Evolutionary conservation across 2,329 filamentous ascomycete genomes (phyloP).

Genomic region (Pseudodiploospora longispora): DNA sequence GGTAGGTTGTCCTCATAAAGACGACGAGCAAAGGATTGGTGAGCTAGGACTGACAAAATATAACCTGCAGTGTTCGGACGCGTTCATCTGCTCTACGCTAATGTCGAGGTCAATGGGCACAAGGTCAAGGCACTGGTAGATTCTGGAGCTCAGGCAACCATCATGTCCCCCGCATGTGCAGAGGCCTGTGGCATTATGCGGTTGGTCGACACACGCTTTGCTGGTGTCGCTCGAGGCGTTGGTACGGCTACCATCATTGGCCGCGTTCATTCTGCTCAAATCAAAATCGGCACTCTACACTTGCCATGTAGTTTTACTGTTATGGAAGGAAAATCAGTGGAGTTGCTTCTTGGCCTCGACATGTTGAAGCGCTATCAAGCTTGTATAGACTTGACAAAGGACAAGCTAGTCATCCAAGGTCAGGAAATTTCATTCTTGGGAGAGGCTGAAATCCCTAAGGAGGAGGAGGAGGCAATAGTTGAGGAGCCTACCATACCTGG

Average conservation of each 20-base stretch:
- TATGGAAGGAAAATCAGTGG: constrained; percentile 97
- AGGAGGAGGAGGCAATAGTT: constrained; percentile 63
- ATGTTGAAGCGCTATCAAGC: constrained; percentile 97
- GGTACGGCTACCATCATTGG: constrained; percentile 92
- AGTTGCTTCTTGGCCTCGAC: constrained; percentile 84
- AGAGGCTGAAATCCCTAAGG: constrained; percentile 89
- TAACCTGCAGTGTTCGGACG: constrained; percentile 68
- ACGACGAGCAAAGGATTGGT: constrained; percentile 2
- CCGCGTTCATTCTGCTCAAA: constrained; percentile 88
- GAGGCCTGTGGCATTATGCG: constrained; percentile 94
- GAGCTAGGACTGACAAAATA: constrained; percentile 7
- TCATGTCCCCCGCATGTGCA: constrained; percentile 94
- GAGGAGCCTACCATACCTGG: constrained; percentile 80
- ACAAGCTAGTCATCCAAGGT: constrained; percentile 80
- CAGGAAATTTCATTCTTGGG: constrained; percentile 84
- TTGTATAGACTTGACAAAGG: constrained; percentile 76
- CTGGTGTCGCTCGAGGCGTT: constrained; percentile 85
- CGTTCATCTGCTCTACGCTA: constrained; percentile 93
- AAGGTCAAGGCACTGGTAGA: constrained; percentile 95
- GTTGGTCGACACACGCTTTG: constrained; percentile 84
- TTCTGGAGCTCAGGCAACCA: constrained; percentile 93
- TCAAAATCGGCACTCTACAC: constrained; percentile 82
- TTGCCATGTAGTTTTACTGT: constrained; percentile 95
- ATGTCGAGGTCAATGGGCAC: constrained; percentile 88
- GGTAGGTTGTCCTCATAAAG: constrained; percentile 41